A percentile compares a stretch with the other conserved stretches of the same genome.
Evolutionary conservation across 352 stramenopile species (phyloP).

Genomic region (Pythium periplocum): DNA sequence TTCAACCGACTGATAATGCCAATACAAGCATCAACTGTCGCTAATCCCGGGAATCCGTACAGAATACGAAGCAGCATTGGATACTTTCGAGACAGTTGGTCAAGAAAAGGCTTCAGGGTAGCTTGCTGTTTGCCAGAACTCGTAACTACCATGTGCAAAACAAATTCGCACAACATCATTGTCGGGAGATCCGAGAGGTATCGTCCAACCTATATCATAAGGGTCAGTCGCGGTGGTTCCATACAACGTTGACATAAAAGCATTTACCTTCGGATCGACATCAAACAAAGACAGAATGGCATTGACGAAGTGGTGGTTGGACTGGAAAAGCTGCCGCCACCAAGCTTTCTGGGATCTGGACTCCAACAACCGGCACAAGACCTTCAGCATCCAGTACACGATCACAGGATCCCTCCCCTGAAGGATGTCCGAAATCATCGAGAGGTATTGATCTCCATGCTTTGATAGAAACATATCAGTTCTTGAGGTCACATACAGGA

Average conservation of each 20-base stretch:
- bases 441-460: conserved; percentile 67
- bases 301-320: conserved; percentile 54
- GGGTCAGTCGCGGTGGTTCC: conserved; percentile 2
- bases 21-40: conserved; percentile 68
- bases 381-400: conserved; percentile 73
- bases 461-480: conserved; percentile 5
- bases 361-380: conserved; percentile 58
- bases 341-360: conserved; percentile 55
- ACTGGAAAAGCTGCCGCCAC: conserved; percentile 55
- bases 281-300: conserved; percentile 69
- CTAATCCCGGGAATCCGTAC: conserved; percentile 65
- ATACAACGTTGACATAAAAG: background rate
- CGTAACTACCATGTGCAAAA: conserved; percentile 56
- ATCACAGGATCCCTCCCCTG: conserved; percentile 41
- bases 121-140: conserved; percentile 61
- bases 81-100: conserved; percentile 65
- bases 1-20: conserved; percentile 75
- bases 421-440: conserved; percentile 61
- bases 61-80: conserved; percentile 75
- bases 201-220: conserved; percentile 30
- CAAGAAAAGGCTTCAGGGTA: conserved; percentile 57
- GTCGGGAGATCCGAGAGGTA: conserved; percentile 68
- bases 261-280: conserved; percentile 50
- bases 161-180: conserved; percentile 77
- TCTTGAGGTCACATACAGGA: too few species aligned